These are phyloP conservation scores for Mycena vitilis DNA, from an alignment of 768 basidiomycete species.

Conservation along the genomic window DNA sequence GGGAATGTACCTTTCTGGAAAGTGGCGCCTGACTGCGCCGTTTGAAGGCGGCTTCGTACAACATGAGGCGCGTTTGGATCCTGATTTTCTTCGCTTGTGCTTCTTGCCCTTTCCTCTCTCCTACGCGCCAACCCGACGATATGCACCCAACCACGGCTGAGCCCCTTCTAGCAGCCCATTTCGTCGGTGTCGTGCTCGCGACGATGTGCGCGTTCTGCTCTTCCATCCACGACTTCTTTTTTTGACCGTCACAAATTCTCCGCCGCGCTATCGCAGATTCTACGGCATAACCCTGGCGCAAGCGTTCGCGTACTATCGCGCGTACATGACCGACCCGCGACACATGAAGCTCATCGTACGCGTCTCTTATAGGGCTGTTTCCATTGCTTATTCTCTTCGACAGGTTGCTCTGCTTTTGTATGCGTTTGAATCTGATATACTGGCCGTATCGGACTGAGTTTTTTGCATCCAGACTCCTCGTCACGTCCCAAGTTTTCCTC, in stretches of 20 bases:
- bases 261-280: constrained; percentile 38
- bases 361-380: background rate
- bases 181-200: constrained; percentile 46
- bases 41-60: constrained; percentile 12
- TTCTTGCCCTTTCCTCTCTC: constrained; percentile 19
- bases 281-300: constrained; percentile 50
- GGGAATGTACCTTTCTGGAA: constrained; percentile 5
- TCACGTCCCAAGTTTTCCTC: constrained; percentile 33
- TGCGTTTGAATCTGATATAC: constrained; percentile 7
- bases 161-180: constrained; percentile 22
- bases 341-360: constrained; percentile 48
- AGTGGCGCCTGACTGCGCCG: constrained; percentile 6
- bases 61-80: constrained; percentile 26
- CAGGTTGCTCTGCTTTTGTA: constrained; percentile 37
- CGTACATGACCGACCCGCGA: constrained; percentile 44
- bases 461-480: constrained; percentile 33
- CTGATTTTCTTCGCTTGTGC: constrained; percentile 27
- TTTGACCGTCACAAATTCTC: background rate
- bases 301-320: constrained; percentile 47
- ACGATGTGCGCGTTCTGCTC: constrained; percentile 40
- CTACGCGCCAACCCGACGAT: constrained; percentile 2
- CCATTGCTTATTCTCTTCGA: constrained; percentile 12
- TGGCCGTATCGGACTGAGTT: no score
- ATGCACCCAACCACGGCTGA: constrained; percentile 16
- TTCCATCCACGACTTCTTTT: background rate